Base-by-base conservation (phyloP, 495 filamentous ascomycete species). In the Aspergillus cavernicola region DNA sequence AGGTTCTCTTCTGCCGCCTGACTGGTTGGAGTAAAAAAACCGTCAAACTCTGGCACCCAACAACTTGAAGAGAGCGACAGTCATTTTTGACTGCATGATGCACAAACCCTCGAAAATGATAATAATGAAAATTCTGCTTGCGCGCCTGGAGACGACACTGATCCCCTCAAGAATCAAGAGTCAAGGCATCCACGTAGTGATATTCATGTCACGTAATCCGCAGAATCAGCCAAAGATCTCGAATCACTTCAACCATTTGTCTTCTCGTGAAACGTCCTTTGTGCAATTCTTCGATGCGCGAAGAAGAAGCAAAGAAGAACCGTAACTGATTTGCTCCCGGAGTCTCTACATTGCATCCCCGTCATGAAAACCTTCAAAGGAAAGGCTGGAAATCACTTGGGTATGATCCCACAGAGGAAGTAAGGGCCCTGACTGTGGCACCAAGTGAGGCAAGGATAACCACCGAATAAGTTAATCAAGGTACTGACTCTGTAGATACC, bases 161-260 rank as follows among this genome's bases (percentile, higher is more conserved):
- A 28, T 19, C 20, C 19, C 37, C 37, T 13, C 20, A 26, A 18
- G 13, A n/a, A 18, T 18, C n/a, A 11, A 18, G 35, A n/a, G n/a
- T n/a, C 4, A 3, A 42, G 9, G 22, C 18, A 12, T 26, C 18
- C 12, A n/a, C 39, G 24, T 9, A 29, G 26, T 20, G 32, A 3
- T 33, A n/a, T 42, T 4, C 6, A 47, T 36, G 36, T 47, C 44
- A 47, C 44, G 44, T 47, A 47, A 47, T 47, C 44, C 44, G 31
- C 19, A 36, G 23, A 40, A 22, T 23, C 22, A 18, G 38, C 18
- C 8, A n/a, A 22, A 12, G 22, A 40, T n/a, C 6, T 22, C 19
- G 38, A 40, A 23, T 3, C 5, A 4, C 16, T 10, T 22, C 16
- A 40, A 22, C 18, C 38, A 40, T 4, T 11, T 20, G 29, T 24